Evolutionary conservation across 2,329 filamentous ascomycete species (phyloP).

Genomic region (Myriosclerotinia curreyana): DNA sequence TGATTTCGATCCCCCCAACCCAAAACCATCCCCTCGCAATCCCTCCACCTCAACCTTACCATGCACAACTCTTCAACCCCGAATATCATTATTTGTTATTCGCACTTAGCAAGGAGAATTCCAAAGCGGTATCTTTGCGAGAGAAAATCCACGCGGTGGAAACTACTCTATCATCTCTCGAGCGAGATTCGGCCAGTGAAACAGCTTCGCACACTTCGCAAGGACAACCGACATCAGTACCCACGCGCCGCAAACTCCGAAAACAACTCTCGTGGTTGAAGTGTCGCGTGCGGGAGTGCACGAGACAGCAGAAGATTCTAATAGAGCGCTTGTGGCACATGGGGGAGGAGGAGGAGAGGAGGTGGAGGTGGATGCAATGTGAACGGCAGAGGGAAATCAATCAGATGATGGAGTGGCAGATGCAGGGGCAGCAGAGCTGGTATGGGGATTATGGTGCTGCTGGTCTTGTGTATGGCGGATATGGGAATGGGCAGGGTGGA

Average conservation of each 20-base stretch:
- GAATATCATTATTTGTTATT: slow-evolving; percentile 49
- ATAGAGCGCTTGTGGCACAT: slow-evolving; percentile 47
- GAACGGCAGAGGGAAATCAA: no score
- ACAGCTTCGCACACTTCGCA: background rate
- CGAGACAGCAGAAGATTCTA: slow-evolving; percentile 48
- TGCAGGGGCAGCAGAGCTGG: no score
- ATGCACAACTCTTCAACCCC: slow-evolving; percentile 37
- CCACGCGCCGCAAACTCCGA: slow-evolving; percentile 22
- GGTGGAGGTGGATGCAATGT: no score
- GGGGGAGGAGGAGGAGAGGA: slow-evolving; percentile 53
- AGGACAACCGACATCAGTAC: background rate
- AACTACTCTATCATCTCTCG: slow-evolving; percentile 30
- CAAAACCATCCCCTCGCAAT: slow-evolving; percentile 36
- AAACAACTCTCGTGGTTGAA: slow-evolving; percentile 46
- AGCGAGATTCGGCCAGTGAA: no score
- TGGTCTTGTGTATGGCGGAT: no score
- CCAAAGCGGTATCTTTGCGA: slow-evolving; percentile 43
- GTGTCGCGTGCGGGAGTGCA: slow-evolving; percentile 45
- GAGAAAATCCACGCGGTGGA: slow-evolving; percentile 43
- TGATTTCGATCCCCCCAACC: no score
- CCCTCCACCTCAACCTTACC: background rate
- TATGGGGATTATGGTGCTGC: no score
- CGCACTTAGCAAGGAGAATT: slow-evolving; percentile 44
- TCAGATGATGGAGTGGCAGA: no score
- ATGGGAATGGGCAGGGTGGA: background rate